Conservation (phyloP, 2,329 filamentous ascomycete genomes). For the Diplodia sapinea region DNA sequence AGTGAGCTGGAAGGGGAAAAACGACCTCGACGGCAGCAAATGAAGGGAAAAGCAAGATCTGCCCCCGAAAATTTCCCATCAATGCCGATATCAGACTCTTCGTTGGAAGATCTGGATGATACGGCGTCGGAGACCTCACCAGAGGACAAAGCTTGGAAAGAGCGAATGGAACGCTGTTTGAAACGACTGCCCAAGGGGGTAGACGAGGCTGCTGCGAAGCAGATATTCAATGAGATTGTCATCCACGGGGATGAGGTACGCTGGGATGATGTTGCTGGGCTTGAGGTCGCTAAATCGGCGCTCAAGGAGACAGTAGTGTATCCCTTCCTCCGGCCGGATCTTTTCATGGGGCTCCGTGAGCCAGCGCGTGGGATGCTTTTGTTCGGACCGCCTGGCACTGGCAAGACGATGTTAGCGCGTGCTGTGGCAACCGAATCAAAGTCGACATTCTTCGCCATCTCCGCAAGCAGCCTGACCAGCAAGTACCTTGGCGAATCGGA, state of each 20-base stretch:
- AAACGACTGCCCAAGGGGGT: slow-evolving; percentile 81
- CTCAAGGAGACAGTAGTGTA: slow-evolving; percentile 97
- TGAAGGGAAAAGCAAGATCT: slow-evolving; percentile 40
- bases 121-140: slow-evolving; percentile 34
- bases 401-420: slow-evolving; percentile 96
- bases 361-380: slow-evolving; percentile 93
- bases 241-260: slow-evolving; percentile 92
- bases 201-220: slow-evolving; percentile 80
- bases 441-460: slow-evolving; percentile 97
- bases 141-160: slow-evolving; percentile 47
- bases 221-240: slow-evolving; percentile 95
- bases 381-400: slow-evolving; percentile 96
- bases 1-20: slow-evolving; percentile 12
- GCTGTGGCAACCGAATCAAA: slow-evolving; percentile 93
- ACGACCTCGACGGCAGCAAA: slow-evolving; percentile 33
- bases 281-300: slow-evolving; percentile 88
- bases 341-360: slow-evolving; percentile 94
- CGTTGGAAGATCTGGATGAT: slow-evolving; percentile 12
- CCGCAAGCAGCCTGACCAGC: slow-evolving; percentile 88
- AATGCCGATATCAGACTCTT: slow-evolving; percentile 42
- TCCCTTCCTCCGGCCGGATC: slow-evolving; percentile 89
- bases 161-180: slow-evolving; percentile 57
- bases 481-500: slow-evolving; percentile 97
- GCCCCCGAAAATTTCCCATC: slow-evolving; percentile 42
- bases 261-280: slow-evolving; percentile 90